phyloP scores from a whole-genome alignment of 768 basidiomycete species.

The Paxillus ammoniavirescens region DNA sequence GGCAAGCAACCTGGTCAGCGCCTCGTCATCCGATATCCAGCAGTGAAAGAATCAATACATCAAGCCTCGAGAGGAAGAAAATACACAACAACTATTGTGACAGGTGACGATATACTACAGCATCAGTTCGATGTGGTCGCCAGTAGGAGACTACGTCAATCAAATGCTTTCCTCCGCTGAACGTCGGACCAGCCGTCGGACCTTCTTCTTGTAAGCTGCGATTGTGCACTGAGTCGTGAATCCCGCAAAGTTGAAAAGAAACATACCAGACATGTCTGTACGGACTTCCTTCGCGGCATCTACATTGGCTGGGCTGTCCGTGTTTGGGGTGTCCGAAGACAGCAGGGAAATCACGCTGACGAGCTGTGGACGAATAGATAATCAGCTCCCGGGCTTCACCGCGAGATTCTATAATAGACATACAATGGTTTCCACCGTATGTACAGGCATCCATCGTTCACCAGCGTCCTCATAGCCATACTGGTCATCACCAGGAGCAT shows the following conservation, averaged over 20 bases:
- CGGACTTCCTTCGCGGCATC: constrained; percentile 92
- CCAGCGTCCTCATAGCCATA: constrained; percentile 96
- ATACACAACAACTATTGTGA: constrained; percentile 4
- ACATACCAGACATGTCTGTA: constrained; percentile 57
- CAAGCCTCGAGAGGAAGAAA: neutral
- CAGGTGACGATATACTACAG: constrained; percentile 15
- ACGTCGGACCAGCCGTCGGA: constrained; percentile 80
- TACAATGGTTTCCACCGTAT: constrained; percentile 95
- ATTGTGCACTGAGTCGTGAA: constrained; percentile 13
- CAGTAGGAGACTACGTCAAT: constrained; percentile 34
- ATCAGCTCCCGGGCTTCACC: neutral
- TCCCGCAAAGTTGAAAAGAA: neutral
- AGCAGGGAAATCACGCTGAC: constrained; percentile 95
- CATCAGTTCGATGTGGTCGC: neutral
- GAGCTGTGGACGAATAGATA: constrained; percentile 51
- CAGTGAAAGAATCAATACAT: constrained; percentile 1
- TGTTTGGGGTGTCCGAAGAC: constrained; percentile 87
- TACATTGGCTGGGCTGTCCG: constrained; percentile 93
- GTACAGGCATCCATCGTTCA: constrained; percentile 97
- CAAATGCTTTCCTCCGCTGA: constrained; percentile 87
- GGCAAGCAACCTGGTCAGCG: no score
- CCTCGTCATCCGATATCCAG: no score
- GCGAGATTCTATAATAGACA: constrained; percentile 18
- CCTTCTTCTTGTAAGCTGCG: constrained; percentile 92
- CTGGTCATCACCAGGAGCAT: constrained; percentile 94